Base-by-base conservation (phyloP, 192 early-diverging fungal species). In the Chytriomyces confervae region DNA sequence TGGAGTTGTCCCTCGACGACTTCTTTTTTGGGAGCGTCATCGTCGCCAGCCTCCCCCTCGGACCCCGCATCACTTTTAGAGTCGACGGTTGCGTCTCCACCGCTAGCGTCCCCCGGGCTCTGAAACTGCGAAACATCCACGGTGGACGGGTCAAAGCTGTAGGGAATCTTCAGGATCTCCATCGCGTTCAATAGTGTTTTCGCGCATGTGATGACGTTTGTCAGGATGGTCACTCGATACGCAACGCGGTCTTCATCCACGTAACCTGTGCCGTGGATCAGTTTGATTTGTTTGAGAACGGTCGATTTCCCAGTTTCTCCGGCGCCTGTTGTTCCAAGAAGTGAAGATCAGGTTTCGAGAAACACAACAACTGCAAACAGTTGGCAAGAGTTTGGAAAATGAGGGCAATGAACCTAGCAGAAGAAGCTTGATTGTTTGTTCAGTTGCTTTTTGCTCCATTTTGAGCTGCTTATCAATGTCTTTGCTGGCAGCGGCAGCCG, bases 231-330 rank as follows among this genome's bases (percentile, higher is more conserved):
- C 36, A 79, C 69, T 16, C 77, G 77, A 68, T 76, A 86, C 29
- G 80, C 51, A 57, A 63, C 53, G 7, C 81, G 82, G 61, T 86
- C 85, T 43, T 61, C 68, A 29, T 81, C 84, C 1, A 75, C 46
- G 62, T 74, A 86, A 0, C 78, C 83, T 1, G 69, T 60, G 36
- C 84, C 84, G 45, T 86, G 78, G 20, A 84, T 84, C 18, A 86
- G 74, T 61, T 72, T 74, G 63, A 86, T 82, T 65, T 86, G 84
- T 63, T 86, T 86, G 24, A 86, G 69, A 65, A 86, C 53, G 6
- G 84, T 86, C 6, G 84, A 86, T 76, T 86, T 86, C 11, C 84
- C 84, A 36, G 84, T 84, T 69, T 86, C 84, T 50, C 84, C 84
- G 16, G 84, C 62, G 7, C 84, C 84, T 76, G 44, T 62, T 44